Evolutionary conservation across 768 basidiomycete species (phyloP).

Genomic region (Hygrocybe coccinea): DNA sequence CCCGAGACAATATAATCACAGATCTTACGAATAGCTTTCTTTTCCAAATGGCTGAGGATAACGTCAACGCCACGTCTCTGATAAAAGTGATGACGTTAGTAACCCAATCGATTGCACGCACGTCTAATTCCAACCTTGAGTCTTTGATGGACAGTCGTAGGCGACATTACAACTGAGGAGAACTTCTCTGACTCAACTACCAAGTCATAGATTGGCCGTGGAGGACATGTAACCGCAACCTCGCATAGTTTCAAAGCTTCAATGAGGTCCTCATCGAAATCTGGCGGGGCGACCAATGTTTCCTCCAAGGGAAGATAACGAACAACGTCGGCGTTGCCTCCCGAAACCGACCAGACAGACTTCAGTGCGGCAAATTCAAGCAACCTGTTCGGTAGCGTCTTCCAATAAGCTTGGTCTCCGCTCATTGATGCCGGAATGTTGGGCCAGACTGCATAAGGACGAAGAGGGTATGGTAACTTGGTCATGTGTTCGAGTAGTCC

Average conservation of each 20-base stretch:
- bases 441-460: no score
- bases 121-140: no score
- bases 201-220: conserved; percentile 30
- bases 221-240: conserved; percentile 34
- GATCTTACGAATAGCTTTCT: no score
- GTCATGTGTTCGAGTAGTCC: conserved; percentile 24
- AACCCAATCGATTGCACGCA: no score
- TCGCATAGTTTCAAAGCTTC: conserved; percentile 30
- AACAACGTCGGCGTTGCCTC: conserved; percentile 1
- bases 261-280: conserved; percentile 20
- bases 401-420: conserved; percentile 41
- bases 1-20: no score
- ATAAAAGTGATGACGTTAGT: not conserved
- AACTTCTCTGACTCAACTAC: conserved; percentile 8
- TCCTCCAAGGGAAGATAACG: conserved; percentile 14
- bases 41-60: no score
- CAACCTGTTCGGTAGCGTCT: conserved; percentile 28
- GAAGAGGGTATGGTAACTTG: not conserved
- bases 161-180: conserved; percentile 19
- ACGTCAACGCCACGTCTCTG: no score
- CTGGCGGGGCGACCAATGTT: conserved; percentile 26
- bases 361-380: conserved; percentile 11
- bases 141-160: conserved; percentile 24
- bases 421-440: conserved; percentile 4
- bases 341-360: no score